Evolutionary conservation across 2,329 filamentous ascomycete genomes (phyloP).

Genomic region (Keithomyces neogunnii): DNA sequence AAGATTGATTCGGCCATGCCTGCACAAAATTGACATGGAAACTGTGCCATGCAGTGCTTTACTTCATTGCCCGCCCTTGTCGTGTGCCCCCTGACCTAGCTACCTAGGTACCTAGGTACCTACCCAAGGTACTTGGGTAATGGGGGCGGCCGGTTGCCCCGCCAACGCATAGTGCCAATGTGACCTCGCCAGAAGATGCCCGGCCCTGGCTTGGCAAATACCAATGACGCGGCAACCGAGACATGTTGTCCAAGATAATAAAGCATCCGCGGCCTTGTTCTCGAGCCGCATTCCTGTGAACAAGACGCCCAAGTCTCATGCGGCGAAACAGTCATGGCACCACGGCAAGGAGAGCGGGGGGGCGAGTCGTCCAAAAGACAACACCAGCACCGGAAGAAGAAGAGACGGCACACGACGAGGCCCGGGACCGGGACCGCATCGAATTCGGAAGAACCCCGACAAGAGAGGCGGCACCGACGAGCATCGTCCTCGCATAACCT

Average conservation of each 20-base stretch:
- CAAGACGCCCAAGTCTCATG: neutral
- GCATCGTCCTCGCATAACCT: slow-evolving; percentile 17
- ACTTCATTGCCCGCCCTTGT: too few relatives aligned
- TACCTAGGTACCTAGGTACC: too few relatives aligned
- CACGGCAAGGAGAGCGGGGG: slow-evolving; percentile 13
- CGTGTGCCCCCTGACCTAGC: too few relatives aligned
- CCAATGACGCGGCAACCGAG: neutral
- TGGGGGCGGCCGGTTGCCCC: slow-evolving; percentile 1
- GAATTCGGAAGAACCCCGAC: slow-evolving; percentile 23
- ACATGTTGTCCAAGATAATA: neutral
- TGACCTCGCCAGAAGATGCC: neutral
- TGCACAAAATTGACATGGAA: neutral
- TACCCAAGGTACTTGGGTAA: too few relatives aligned
- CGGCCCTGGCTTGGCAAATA: neutral
- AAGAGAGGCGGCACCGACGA: slow-evolving; percentile 13
- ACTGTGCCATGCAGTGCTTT: too few relatives aligned
- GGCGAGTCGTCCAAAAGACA: slow-evolving; percentile 13
- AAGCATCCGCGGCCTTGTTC: neutral
- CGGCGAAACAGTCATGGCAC: slow-evolving; percentile 4
- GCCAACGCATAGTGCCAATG: slow-evolving; percentile 4
- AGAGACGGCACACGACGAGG: slow-evolving; percentile 23
- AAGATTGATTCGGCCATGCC: neutral
- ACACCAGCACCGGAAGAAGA: slow-evolving; percentile 26
- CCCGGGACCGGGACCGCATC: slow-evolving; percentile 20
- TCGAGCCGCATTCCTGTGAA: slow-evolving; percentile 10